Percentiles rank a stretch among this genome's conserved stretches.
phyloP scores from a whole-genome alignment of 176 grass and related monocot genomes.

The Hordeum vulgare region MorexV3_pseudomolecules_assembly NC_058523.1:518960955-518961454 shows the following conservation, averaged over 20 bases:
- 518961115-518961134: neutral
- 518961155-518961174: neutral
- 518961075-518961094: neutral
- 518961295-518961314: neutral
- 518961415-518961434: too few relatives aligned
- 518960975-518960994: neutral
- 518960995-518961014: neutral
- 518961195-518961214: neutral
- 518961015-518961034: neutral
- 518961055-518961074: neutral
- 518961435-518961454: too few relatives aligned
- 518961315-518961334: neutral
- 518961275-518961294: neutral
- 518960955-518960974: neutral
- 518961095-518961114: neutral
- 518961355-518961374: neutral
- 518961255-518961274: neutral
- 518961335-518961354: neutral
- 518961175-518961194: neutral
- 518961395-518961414: neutral
- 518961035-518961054: neutral
- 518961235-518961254: neutral
- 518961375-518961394: neutral
- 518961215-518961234: neutral
- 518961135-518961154: neutral